Evolutionary conservation across 139 green algal genomes (phyloP).

Genomic region (Chlamydomonas applanata): DNA sequence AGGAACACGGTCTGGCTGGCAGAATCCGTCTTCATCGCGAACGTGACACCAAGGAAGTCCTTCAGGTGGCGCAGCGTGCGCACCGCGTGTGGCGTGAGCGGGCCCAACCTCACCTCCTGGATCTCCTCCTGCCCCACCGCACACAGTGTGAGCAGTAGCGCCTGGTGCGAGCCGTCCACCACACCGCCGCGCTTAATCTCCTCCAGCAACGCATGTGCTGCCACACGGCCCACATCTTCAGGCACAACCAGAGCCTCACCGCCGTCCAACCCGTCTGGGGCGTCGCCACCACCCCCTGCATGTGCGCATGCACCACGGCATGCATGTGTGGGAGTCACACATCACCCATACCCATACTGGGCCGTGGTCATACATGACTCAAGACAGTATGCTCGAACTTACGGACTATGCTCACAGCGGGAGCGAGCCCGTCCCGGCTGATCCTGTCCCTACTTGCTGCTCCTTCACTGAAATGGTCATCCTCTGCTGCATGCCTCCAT

Average conservation of each 20-base stretch:
- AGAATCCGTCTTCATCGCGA: constrained; percentile 82
- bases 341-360: no score
- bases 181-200: constrained; percentile 87
- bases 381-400: no score
- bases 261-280: neutral
- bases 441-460: no score
- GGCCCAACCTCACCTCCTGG: constrained; percentile 81
- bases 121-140: constrained; percentile 87
- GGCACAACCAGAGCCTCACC: constrained; percentile 61
- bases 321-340: neutral
- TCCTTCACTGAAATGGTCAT: no score
- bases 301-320: neutral
- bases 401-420: no score
- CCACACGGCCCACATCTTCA: constrained; percentile 81
- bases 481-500: no score
- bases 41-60: constrained; percentile 91
- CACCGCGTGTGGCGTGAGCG: constrained; percentile 85
- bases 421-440: no score
- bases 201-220: constrained; percentile 81
- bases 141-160: constrained; percentile 81
- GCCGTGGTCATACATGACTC: no score
- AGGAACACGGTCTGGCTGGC: constrained; percentile 88
- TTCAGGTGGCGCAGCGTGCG: constrained; percentile 80
- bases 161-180: constrained; percentile 74
- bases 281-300: neutral